These are phyloP conservation scores for Acorus calamus DNA, from an alignment of 106 monocot species.

Conservation along the genomic window DNA sequence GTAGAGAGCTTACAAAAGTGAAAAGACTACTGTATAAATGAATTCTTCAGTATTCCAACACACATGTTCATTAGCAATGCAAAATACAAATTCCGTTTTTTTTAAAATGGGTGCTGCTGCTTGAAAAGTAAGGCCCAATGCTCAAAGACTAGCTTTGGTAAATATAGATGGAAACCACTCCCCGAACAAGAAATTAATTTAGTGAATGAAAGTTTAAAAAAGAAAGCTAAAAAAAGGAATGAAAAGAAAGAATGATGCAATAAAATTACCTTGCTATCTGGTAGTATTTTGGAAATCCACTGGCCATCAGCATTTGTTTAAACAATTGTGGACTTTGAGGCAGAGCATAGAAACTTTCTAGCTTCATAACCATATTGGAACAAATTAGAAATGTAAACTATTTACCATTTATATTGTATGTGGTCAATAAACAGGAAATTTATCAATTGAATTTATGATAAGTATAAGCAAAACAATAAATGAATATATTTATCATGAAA, in stretches of 20 bases:
- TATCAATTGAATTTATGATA: not conserved
- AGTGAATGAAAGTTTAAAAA: not conserved
- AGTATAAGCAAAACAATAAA: not conserved
- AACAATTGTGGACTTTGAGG: constrained; percentile 99
- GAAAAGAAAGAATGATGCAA: not conserved
- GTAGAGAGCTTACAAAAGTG: no score
- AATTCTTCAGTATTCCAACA: no score
- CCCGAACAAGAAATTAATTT: no score
- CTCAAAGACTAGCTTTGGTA: no score
- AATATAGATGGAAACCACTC: no score
- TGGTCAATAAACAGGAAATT: not conserved
- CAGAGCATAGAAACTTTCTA: constrained; percentile 96
- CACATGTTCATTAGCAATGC: no score
- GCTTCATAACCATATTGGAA: constrained; percentile 52
- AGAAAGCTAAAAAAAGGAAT: not conserved
- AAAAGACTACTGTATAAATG: no score
- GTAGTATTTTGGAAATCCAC: constrained; percentile 89
- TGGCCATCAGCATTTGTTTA: constrained; percentile 98
- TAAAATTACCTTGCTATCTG: constrained; percentile 76
- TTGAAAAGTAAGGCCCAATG: no score
- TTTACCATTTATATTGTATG: not conserved
- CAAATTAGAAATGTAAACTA: constrained; percentile 7
- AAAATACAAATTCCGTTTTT: no score
- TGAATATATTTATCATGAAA: no score
- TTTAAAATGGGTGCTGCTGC: no score